A percentile compares a stretch with the other conserved stretches of the same genome.
Evolutionary conservation across 306 rosid genomes (phyloP).

Genomic region (Bauhinia variegata): DNA sequence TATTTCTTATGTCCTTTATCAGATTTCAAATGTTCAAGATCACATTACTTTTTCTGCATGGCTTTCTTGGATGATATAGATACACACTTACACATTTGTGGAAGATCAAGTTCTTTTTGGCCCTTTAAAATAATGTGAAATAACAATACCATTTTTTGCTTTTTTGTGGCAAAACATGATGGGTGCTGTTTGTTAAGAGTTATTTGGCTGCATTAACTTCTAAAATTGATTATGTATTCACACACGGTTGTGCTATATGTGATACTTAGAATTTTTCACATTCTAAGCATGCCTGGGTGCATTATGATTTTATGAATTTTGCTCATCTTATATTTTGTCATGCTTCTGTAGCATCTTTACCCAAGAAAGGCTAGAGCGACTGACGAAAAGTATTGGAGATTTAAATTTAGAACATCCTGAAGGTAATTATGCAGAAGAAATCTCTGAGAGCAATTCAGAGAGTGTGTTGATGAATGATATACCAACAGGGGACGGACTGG

Average conservation of each 20-base stretch:
- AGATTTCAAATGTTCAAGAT: not conserved
- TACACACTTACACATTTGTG: not conserved
- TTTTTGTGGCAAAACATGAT: conserved; percentile 24
- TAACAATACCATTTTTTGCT: conserved; percentile 1
- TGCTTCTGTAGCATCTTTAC: conserved; percentile 81
- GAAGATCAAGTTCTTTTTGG: conserved; percentile 20
- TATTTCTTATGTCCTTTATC: conserved; percentile 11
- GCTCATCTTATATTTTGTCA: conserved; percentile 39
- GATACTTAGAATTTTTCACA: conserved; percentile 10
- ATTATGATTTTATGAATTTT: conserved; percentile 22
- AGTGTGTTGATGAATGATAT: conserved; percentile 41
- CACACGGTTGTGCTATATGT: conserved; percentile 7
- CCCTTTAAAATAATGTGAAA: not conserved
- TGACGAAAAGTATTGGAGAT: conserved; percentile 67
- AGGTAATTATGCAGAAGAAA: conserved; percentile 52
- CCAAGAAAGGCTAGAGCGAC: conserved; percentile 90
- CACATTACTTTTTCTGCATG: not conserved
- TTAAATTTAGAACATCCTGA: conserved; percentile 61
- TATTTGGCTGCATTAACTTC: conserved; percentile 21
- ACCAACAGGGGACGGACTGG: conserved; percentile 44
- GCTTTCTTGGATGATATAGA: not conserved
- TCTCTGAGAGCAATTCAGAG: conserved; percentile 49
- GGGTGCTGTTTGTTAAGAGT: conserved; percentile 21
- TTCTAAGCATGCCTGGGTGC: conserved; percentile 20
- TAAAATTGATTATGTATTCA: conserved; percentile 4